A percentile compares a stretch with the other conserved stretches of the same genome.
Conservation (phyloP, 257 asterid species). For the Petunia secreta region DNA sequence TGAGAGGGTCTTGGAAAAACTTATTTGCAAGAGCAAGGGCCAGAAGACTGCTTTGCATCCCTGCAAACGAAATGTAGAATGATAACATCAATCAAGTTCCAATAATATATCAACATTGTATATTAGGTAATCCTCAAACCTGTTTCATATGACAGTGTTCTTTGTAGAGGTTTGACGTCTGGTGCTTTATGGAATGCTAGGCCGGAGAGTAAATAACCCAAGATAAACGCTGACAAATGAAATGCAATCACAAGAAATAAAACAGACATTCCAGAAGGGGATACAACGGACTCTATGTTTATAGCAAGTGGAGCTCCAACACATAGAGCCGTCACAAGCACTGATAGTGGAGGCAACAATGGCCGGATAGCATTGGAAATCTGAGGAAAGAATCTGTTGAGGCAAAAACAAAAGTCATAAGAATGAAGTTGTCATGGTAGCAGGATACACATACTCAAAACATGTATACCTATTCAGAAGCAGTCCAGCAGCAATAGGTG, state of each 20-base stretch:
- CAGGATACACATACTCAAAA: not conserved
- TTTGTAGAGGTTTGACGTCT: slow-evolving; percentile 82
- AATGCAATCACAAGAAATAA: slow-evolving; percentile 79
- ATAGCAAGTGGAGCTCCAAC: slow-evolving; percentile 82
- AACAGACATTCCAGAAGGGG: slow-evolving; percentile 87
- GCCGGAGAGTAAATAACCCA: slow-evolving; percentile 70
- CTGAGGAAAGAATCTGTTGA: slow-evolving; percentile 75
- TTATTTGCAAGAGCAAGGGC: slow-evolving; percentile 95
- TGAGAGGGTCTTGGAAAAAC: slow-evolving; percentile 89
- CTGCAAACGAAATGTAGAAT: slow-evolving; percentile 38
- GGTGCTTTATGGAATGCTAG: slow-evolving; percentile 58
- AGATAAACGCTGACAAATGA: slow-evolving; percentile 77
- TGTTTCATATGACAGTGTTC: slow-evolving; percentile 95
- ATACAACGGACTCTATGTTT: slow-evolving; percentile 64
- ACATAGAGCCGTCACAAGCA: slow-evolving; percentile 61
- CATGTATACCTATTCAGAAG: slow-evolving; percentile 68
- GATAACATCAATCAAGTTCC: slow-evolving; percentile 25
- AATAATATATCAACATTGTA: slow-evolving; percentile 21
- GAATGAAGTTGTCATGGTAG: not conserved
- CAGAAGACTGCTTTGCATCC: slow-evolving; percentile 99
- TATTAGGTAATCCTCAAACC: slow-evolving; percentile 42
- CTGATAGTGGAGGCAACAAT: slow-evolving; percentile 52
- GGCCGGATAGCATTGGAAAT: slow-evolving; percentile 59
- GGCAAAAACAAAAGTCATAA: slow-evolving; percentile 31
- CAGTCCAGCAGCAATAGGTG: slow-evolving; percentile 89